Base-by-base conservation (phyloP, 108 stramenopile species). In the Cylindrotheca closterium region DNA sequence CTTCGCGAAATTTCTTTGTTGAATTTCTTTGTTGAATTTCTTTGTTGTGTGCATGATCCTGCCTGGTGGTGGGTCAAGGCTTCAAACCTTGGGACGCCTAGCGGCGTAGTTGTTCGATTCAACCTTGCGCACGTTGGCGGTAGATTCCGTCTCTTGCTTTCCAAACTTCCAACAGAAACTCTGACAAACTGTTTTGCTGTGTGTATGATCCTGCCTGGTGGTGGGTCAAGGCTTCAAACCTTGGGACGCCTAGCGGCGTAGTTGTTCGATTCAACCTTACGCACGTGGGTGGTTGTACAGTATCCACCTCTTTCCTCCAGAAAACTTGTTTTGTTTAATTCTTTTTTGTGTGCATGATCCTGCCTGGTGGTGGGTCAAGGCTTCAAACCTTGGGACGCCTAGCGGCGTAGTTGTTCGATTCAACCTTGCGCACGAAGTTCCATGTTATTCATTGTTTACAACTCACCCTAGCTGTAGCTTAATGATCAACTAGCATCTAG, bases 101-200 rank as follows among this genome's bases (percentile, higher is more conserved):
- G 80, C 84, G 86, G 68, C 86, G 80, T 81, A 89, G 89, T 90
- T 73, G 89, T 90, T 85, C 89, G 89, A 90, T 90, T 90, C 89
- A 73, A 90, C 89, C 89, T 90, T 90, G 89, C 82, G 82, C 89
- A 87, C 86, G 89, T 68, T 80, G 58, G 1, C 1, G 37, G 37
- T 42, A 15, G 37, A 7, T 52, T 5, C n/a, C 24, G 12, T 52
- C 45, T 12, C 45, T 46, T 17, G 45, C 45, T 46, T 26, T 56
- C 26, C 8, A 24, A 56, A 24, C n/a, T n/a, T n/a, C n/a, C n/a
- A n/a, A n/a, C n/a, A n/a, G n/a, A n/a, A n/a, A n/a, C n/a, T n/a
- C 7, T 42, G 37, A 42, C 37, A 42, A 10, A 48, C 49, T 65
- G 42, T 55, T 30, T 64, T 46, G 48, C 49, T 60, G 87, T 85